phyloP scores from a whole-genome alignment of 78 protist genomes.

The Planoprotostelium fungivorum region DNA sequence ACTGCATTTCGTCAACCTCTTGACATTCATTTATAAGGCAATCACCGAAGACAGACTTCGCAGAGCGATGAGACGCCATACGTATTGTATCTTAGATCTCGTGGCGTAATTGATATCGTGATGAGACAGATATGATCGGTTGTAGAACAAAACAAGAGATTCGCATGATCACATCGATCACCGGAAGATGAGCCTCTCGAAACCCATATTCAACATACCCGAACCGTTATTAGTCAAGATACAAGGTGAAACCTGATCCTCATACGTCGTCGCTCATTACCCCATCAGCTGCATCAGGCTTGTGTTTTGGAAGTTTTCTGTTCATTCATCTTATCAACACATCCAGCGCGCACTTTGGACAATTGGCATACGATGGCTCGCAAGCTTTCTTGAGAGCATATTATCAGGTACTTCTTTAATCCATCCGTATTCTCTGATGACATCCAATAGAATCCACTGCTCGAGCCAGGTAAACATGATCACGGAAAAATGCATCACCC shows the following conservation, averaged over 20 bases:
- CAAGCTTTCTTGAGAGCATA: not conserved
- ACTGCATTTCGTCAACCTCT: constrained; percentile 41
- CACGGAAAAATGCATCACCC: not conserved
- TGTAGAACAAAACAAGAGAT: not conserved
- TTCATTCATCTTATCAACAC: not conserved
- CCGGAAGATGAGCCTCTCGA: not conserved
- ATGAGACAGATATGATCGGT: not conserved
- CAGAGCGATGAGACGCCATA: not conserved
- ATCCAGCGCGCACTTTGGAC: not conserved
- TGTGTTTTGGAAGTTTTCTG: not conserved
- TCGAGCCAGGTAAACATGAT: not conserved
- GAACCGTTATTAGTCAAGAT: not conserved
- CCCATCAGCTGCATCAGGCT: not conserved
- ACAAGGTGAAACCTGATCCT: not conserved
- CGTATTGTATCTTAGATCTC: too few species aligned
- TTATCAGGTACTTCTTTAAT: not conserved
- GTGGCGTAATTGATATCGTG: too few species aligned
- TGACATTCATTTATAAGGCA: not conserved
- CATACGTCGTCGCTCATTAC: not conserved
- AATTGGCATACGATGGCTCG: not conserved
- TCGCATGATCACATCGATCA: not conserved
- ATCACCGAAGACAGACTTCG: not conserved
- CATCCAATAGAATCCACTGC: not conserved
- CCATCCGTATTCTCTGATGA: not conserved
- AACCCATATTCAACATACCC: not conserved